phyloP scores from a whole-genome alignment of 1,284 basidiomycete genomes.

The Ganoderma sinense region DNA sequence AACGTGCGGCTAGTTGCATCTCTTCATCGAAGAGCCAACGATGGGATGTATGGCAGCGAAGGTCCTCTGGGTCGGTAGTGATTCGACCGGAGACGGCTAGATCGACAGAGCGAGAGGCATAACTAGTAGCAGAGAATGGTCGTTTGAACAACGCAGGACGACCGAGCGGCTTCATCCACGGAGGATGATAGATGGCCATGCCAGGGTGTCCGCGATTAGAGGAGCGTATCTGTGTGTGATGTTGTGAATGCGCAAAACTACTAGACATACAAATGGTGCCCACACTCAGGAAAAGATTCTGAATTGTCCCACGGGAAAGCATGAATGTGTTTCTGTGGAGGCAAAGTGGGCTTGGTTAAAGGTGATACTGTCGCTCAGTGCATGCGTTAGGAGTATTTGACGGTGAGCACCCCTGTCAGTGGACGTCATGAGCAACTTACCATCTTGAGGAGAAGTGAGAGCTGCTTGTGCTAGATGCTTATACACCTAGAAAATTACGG shows the following conservation, averaged over 20 bases:
- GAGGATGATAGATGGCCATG: not conserved
- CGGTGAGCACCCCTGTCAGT: not conserved
- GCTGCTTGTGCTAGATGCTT: too few species aligned
- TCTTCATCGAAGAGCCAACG: not conserved
- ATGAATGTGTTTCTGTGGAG: not conserved
- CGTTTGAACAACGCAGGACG: not conserved
- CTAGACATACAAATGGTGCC: not conserved
- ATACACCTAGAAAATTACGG: too few species aligned
- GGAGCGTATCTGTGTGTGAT: not conserved
- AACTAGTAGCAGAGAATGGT: not conserved
- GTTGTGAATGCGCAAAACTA: not conserved
- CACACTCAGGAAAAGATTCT: not conserved
- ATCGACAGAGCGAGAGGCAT: not conserved
- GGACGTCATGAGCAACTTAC: not conserved
- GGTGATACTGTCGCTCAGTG: too few species aligned
- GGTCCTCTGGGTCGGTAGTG: not conserved
- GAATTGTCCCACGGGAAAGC: not conserved
- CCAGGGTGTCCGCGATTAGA: not conserved
- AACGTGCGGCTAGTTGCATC: not conserved
- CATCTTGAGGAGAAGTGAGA: too few species aligned
- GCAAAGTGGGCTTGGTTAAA: too few species aligned
- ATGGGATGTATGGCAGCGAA: not conserved
- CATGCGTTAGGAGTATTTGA: not conserved
- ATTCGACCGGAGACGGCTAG: not conserved
- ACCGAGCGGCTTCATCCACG: not conserved